Percentiles rank a stretch among this genome's conserved stretches.
Conservation (phyloP, 2,329 filamentous ascomycete genomes). For the Aspergillus candidus region DNA sequence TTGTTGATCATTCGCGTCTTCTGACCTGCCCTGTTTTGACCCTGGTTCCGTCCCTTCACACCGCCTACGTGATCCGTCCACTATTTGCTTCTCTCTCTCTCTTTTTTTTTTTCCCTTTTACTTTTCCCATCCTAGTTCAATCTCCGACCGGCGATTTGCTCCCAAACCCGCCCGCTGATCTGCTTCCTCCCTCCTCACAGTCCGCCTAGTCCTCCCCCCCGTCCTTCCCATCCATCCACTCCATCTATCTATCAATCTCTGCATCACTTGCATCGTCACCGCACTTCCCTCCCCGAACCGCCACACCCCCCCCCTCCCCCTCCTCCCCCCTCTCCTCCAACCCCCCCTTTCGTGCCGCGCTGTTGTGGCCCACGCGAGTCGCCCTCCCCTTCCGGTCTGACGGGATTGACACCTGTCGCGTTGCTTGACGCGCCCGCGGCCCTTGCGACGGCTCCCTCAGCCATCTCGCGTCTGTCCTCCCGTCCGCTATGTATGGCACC, state of each 20-base stretch:
- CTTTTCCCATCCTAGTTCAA: conserved; percentile 20
- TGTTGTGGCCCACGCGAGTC: conserved; percentile 14
- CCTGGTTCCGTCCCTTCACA: not conserved
- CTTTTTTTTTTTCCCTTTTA: conserved; percentile 16
- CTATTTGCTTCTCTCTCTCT: not conserved
- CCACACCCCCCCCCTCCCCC: no score
- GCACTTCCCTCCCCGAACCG: not conserved
- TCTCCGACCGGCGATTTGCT: conserved; percentile 21
- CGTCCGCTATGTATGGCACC: conserved; percentile 43
- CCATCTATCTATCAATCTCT: conserved; percentile 9
- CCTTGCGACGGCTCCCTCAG: conserved; percentile 24
- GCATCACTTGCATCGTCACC: conserved; percentile 17
- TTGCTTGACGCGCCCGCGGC: conserved; percentile 28
- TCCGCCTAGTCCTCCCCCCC: conserved; percentile 24
- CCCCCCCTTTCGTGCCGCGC: conserved; percentile 11
- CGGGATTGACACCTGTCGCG: conserved; percentile 20
- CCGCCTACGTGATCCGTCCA: no score
- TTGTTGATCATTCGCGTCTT: conserved; percentile 24
- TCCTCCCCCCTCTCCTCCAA: not conserved
- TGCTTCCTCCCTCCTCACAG: conserved; percentile 25
- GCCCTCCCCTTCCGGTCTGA: conserved; percentile 10
- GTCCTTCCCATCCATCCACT: conserved; percentile 2
- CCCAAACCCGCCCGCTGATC: conserved; percentile 25
- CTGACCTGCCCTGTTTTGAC: conserved; percentile 20
- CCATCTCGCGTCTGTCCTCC: conserved; percentile 22